Evolutionary conservation across 106 monocot species (phyloP).

Genomic region (Dendrobium nobile): DNA sequence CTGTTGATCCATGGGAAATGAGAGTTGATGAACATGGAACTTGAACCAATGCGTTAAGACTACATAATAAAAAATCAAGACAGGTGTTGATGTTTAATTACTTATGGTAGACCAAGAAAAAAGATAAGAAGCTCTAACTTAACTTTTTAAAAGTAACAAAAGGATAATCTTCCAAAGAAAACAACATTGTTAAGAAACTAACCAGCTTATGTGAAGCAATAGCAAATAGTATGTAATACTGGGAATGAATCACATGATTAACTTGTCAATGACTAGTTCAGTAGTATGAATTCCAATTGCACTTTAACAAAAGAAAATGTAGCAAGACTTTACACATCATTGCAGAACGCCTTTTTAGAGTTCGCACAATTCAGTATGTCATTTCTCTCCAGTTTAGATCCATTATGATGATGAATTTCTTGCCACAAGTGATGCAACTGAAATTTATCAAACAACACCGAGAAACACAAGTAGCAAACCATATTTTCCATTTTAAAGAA

Average conservation of each 20-base stretch:
- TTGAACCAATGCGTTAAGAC: no score
- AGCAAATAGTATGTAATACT: neutral
- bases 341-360: neutral
- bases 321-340: neutral
- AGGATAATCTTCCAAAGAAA: neutral
- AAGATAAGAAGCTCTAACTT: neutral
- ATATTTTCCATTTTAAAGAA: neutral
- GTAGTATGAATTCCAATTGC: neutral
- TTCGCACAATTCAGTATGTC: neutral
- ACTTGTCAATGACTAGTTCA: neutral
- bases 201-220: no score
- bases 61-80: neutral
- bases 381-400: neutral
- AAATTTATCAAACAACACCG: neutral
- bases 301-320: neutral
- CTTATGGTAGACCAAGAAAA: neutral
- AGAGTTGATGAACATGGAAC: no score
- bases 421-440: neutral
- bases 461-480: neutral
- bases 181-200: neutral
- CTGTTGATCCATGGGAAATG: no score
- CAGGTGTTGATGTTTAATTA: neutral
- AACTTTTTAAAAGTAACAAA: neutral
- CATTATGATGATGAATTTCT: neutral
- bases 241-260: neutral